Evolutionary conservation across 805 yeast genomes (phyloP), one percentile per base, ranked within the genome.

Genomic region (Debaryomyces prosopidis): DNA sequence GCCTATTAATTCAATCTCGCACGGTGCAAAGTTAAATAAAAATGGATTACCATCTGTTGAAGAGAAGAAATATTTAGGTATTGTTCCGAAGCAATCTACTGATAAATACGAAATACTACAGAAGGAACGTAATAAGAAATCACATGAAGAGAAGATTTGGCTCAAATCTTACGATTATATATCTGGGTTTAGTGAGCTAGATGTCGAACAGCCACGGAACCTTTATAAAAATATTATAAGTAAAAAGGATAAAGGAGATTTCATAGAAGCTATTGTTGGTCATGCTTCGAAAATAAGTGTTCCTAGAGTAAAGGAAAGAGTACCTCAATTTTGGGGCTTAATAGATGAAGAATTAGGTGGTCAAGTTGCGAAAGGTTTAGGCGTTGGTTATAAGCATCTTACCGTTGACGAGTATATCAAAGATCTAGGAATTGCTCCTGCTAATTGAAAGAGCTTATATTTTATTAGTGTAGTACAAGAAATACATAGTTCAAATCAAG

Each of bases 151-250:
- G 44, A 57, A 60, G 33, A 57, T 70, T 37, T 66, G 73, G 62
- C 59, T 58, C 31, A 61, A 69, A 27, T 61, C 62, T 19, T 71
- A 65, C 49, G 65, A 60, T 44, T 70, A 61, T 53, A 57, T 72
- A 45, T 64, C 68, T 28, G 78, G 79, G 12, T 54, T 73, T 17
- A 56, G 68, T 26, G 77, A 73, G 40, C 54, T 70, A 18, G 80
- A 75, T 57, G 55, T 73, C 30, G 79, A 75, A 52, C 80, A 75
- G 51, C 77, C 80, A 40, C 63, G 78, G 54, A 67, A 58, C 0
- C 55, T 75, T 45, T 75, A 73, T 51, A 66, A 63, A 43, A 67
- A 65, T 43, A 76, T 75, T 1, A 73, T 51, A 48, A 55, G 48
- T 43, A 69, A 59, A 8, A 59, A 57, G 10, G 63, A 58, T 16